Conservation (phyloP, 163 green algal genomes). For the Picocystis sp. region DNA sequence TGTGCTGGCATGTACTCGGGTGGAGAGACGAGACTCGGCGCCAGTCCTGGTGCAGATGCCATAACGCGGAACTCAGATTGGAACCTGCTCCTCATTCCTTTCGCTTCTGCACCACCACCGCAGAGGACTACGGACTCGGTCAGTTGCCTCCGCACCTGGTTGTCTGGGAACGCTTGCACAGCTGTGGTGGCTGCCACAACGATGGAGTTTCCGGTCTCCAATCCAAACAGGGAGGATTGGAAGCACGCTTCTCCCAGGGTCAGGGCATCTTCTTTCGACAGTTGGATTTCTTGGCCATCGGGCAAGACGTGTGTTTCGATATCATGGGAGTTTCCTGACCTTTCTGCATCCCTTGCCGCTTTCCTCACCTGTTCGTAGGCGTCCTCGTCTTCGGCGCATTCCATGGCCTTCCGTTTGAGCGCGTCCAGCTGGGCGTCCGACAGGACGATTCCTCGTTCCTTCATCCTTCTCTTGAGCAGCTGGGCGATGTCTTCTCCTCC, state of each 20-base stretch:
- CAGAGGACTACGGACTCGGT: conserved; percentile 46
- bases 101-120: conserved; percentile 32
- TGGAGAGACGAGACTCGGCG: conserved; percentile 20
- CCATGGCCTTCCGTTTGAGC: conserved; percentile 30
- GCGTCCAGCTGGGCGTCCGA: conserved; percentile 13
- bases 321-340: conserved; percentile 1
- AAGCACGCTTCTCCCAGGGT: conserved; percentile 43
- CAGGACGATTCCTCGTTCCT: conserved; percentile 1
- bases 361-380: conserved; percentile 4
- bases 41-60: conserved; percentile 21
- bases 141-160: conserved; percentile 1
- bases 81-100: conserved; percentile 29
- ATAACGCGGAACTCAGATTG: conserved; percentile 27
- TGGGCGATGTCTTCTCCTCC: conserved; percentile 29
- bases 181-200: conserved; percentile 1
- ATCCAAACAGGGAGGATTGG: conserved; percentile 22
- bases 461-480: conserved; percentile 21
- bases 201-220: conserved; percentile 11
- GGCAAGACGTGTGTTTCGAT: conserved; percentile 38
- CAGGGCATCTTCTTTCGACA: conserved; percentile 16
- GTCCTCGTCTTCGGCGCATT: conserved; percentile 5
- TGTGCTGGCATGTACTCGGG: conserved; percentile 66
- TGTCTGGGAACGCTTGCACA: background rate
- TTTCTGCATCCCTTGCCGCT: conserved; percentile 1
- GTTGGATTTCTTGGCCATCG: conserved; percentile 44